Conservation (phyloP, 257 asterid species). For the Coffea eugenioides region DNA sequence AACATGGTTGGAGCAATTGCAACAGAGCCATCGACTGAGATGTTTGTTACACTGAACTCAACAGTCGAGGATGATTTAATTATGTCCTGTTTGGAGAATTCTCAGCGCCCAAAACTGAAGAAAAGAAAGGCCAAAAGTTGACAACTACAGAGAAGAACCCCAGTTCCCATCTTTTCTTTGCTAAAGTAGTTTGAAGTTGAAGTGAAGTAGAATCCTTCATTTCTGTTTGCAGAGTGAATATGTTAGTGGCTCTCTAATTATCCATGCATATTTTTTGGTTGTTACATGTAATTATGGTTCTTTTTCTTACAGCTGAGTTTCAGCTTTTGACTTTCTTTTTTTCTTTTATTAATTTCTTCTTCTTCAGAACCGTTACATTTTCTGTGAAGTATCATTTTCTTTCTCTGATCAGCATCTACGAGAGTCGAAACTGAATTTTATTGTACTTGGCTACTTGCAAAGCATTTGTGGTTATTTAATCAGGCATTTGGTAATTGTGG, state of each 20-base stretch:
- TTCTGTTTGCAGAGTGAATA: not conserved
- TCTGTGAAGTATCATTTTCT: not conserved
- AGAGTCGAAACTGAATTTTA: not conserved
- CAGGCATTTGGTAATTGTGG: not conserved
- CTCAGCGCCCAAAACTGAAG: conserved; percentile 18
- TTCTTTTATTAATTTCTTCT: not conserved
- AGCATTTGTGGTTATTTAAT: not conserved
- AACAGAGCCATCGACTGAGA: conserved; percentile 22
- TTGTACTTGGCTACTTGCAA: not conserved
- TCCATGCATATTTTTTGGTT: not conserved
- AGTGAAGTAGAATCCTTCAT: not conserved
- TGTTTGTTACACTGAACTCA: conserved; percentile 24
- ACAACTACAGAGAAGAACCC: not conserved
- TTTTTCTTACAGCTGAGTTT: no score
- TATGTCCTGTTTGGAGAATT: not conserved
- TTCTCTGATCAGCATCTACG: not conserved
- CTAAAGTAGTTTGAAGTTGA: not conserved
- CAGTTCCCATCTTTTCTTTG: no score
- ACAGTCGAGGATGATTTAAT: conserved; percentile 14
- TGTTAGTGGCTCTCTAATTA: no score
- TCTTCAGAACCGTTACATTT: not conserved
- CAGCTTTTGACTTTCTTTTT: not conserved
- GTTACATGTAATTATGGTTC: not conserved
- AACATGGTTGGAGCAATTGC: conserved; percentile 29
- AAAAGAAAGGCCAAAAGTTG: conserved; percentile 26